A percentile compares a stretch with the other conserved stretches of the same genome.
Conservation (phyloP, 2,329 filamentous ascomycete genomes). For the Fusarium verrucosum region DNA sequence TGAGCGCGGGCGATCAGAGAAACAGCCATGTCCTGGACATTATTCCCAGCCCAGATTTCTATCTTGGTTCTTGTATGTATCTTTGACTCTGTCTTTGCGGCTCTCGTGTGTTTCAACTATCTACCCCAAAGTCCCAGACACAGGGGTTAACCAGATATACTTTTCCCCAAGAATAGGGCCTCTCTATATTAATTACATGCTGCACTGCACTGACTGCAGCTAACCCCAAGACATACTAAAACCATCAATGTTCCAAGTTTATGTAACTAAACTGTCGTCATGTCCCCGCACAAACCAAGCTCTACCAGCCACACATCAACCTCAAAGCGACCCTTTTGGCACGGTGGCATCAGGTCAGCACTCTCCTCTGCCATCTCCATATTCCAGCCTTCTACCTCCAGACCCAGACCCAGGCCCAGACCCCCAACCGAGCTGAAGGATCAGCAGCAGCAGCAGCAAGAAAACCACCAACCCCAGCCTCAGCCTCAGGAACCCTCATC, state of each 20-base stretch:
- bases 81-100: not conserved
- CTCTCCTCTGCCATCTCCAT: slow-evolving; percentile 22
- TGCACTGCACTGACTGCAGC: not conserved
- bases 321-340: slow-evolving; percentile 21
- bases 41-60: slow-evolving; percentile 1
- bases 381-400: slow-evolving; percentile 6
- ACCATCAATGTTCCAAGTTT: slow-evolving; percentile 15
- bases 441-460: not conserved
- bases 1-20: slow-evolving; percentile 30
- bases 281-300: slow-evolving; percentile 38
- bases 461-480: not conserved
- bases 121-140: no score
- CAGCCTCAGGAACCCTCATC: slow-evolving; percentile 9
- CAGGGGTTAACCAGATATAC: not conserved
- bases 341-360: slow-evolving; percentile 21
- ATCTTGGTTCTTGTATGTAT: not conserved
- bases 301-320: slow-evolving; percentile 32
- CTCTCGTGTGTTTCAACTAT: slow-evolving; percentile 7
- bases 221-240: slow-evolving; percentile 1
- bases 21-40: not conserved
- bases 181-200: not conserved
- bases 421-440: slow-evolving; percentile 12
- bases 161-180: not conserved
- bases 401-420: slow-evolving; percentile 4
- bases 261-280: slow-evolving; percentile 37